phyloP scores from a whole-genome alignment of 495 filamentous ascomycete genomes.

The Cryomyces minteri region DNA sequence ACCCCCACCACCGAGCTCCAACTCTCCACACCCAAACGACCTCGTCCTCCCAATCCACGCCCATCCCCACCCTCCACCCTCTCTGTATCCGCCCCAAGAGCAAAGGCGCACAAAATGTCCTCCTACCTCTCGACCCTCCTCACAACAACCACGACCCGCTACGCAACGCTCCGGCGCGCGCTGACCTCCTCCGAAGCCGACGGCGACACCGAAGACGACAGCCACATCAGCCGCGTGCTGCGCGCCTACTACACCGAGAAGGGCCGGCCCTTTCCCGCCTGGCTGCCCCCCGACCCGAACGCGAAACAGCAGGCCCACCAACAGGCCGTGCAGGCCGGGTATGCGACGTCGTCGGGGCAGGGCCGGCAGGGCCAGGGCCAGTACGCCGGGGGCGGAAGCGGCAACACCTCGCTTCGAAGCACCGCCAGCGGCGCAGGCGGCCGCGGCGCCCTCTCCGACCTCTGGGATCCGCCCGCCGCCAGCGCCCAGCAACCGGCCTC shows the following conservation, averaged over 20 bases:
- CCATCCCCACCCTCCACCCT: background rate
- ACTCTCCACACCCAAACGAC: background rate
- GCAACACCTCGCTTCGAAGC: too few species aligned
- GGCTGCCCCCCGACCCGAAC: conserved; percentile 80
- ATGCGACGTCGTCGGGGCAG: conserved; percentile 21
- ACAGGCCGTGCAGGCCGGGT: conserved; percentile 32
- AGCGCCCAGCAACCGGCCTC: conserved; percentile 31
- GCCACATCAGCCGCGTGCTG: conserved; percentile 87
- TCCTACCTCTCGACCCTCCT: conserved; percentile 67
- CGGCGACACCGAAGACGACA: conserved; percentile 86
- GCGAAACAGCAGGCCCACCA: conserved; percentile 36
- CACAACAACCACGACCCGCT: conserved; percentile 59
- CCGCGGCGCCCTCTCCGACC: conserved; percentile 48
- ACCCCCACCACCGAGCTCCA: background rate
- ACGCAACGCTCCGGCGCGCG: conserved; percentile 61
- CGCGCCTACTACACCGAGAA: conserved; percentile 89
- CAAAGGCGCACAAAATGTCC: conserved; percentile 33
- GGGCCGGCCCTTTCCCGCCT: conserved; percentile 59
- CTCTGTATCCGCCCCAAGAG: too few species aligned
- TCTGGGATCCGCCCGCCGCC: conserved; percentile 57
- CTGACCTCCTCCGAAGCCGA: conserved; percentile 66
- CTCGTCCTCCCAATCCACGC: background rate
- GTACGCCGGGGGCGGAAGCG: conserved; percentile 14
- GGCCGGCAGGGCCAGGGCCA: conserved; percentile 9
- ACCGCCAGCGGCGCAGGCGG: too few species aligned